Base-by-base conservation (phyloP, 805 yeast genomes). In the Isabelozyma rhagii region DNA sequence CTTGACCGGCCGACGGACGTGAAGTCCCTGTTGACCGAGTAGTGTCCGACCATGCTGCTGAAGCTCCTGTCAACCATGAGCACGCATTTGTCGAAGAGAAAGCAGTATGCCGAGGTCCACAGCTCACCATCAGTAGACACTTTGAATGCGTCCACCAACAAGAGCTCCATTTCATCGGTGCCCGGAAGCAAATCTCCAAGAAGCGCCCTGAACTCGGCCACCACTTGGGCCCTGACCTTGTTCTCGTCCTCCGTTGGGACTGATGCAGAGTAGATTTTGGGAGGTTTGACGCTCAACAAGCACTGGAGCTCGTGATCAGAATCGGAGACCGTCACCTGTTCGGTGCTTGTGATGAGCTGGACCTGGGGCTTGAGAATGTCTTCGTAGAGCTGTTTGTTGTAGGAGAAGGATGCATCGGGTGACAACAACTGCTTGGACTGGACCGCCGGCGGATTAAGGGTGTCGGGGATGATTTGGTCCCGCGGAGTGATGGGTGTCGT, bases 111-210 rank as follows among this genome's bases (percentile, higher is more conserved):
- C 34, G 48, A 44, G 51, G 72, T 77, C 81, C 82, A 80, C 13
- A 63, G 60, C 2, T 50, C 57, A 1, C 76, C 80, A 55, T 75
- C 75, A 3, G 71, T 64, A 13, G 81, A 74, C 15, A 77, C 70
- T 15, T 67, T 63, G 18, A 77, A 55, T 25, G 54, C 58, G 52
- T 80, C 83, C 59, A 79, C 78, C 47, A 75, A 54, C 3, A 67
- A 51, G 18, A 74, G 53, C 1, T 54, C 36, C n/a, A 31, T 31
- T 31, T 31, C 36, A 2, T 31, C 10, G n/a, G 10, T 31, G 0
- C 71, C 69, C 15, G 15, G 9, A 9, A 4, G n/a, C 28, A 41
- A 18, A 15, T 18, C 13, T 5, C 11, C 43, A 5, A 41, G 18
- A 5, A 21, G 9, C 4, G 25, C 10, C 10, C 7, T 41, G 27